Evolutionary conservation across 768 basidiomycete genomes (phyloP).

Genomic region (Tulasnella sp.): DNA sequence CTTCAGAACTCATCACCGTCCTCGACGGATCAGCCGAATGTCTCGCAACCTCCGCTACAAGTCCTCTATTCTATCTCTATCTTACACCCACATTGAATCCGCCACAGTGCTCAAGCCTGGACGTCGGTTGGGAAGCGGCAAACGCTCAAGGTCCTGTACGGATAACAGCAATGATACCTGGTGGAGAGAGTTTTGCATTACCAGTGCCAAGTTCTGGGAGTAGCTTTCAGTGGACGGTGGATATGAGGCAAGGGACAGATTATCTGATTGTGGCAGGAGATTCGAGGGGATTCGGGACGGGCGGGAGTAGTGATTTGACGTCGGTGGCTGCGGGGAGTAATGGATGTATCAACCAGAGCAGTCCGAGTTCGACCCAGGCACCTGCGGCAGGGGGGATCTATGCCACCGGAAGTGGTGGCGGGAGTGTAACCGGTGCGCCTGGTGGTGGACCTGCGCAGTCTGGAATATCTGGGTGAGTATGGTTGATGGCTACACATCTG

Average conservation of each 20-base stretch:
- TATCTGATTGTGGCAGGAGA: slow-evolving; percentile 15
- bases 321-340: slow-evolving; percentile 6
- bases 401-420: slow-evolving; percentile 15
- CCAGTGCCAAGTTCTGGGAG: neutral
- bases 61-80: slow-evolving; percentile 16
- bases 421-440: slow-evolving; percentile 12
- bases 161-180: slow-evolving; percentile 14
- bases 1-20: slow-evolving; percentile 14
- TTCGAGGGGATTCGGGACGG: slow-evolving; percentile 14
- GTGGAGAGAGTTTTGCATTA: slow-evolving; percentile 12
- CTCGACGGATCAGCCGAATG: slow-evolving; percentile 13
- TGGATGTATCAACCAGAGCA: slow-evolving; percentile 12
- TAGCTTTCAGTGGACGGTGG: slow-evolving; percentile 14
- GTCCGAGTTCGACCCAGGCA: slow-evolving; percentile 13
- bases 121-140: slow-evolving; percentile 7
- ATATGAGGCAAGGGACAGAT: slow-evolving; percentile 13
- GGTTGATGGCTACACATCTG: too few species aligned
- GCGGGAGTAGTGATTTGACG: slow-evolving; percentile 8
- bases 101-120: slow-evolving; percentile 9
- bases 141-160: slow-evolving; percentile 10
- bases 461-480: neutral
- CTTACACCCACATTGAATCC: slow-evolving; percentile 7
- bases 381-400: slow-evolving; percentile 17
- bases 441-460: neutral
- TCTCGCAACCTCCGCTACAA: slow-evolving; percentile 12